Conservation (phyloP, 2,329 filamentous ascomycete genomes). For the Ophiosphaerella herpotricha region DNA sequence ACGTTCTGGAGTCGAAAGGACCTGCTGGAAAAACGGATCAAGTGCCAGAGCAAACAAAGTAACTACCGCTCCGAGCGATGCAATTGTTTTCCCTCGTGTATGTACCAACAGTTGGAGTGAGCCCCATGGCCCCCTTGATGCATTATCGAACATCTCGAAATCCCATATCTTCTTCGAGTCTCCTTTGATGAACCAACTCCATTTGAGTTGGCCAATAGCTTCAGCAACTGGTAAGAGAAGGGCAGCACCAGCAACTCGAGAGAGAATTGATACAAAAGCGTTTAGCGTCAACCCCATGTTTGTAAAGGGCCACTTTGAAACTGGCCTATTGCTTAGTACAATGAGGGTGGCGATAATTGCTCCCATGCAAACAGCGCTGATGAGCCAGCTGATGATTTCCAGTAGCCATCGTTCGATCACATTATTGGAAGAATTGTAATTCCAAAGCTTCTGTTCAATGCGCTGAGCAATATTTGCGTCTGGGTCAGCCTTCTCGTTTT, state of each 20-base stretch:
- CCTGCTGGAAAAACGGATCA: constrained; percentile 41
- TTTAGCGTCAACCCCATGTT: constrained; percentile 28
- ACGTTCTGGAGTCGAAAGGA: constrained; percentile 28
- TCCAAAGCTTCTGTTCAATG: constrained; percentile 23
- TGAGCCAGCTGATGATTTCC: constrained; percentile 29
- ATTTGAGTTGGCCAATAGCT: constrained; percentile 42
- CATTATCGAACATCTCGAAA: constrained; percentile 45
- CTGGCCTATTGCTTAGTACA: constrained; percentile 5
- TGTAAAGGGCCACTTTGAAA: constrained; percentile 13
- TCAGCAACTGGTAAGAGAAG: constrained; percentile 35
- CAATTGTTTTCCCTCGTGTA: constrained; percentile 25
- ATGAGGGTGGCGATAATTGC: constrained; percentile 21
- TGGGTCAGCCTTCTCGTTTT: constrained; percentile 1
- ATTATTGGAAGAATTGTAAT: constrained; percentile 20
- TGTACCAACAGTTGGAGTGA: constrained; percentile 18
- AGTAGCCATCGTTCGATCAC: constrained; percentile 31
- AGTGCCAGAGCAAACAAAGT: constrained; percentile 24
- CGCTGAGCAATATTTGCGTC: constrained; percentile 26
- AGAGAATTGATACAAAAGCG: constrained; percentile 32
- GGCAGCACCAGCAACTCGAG: constrained; percentile 34
- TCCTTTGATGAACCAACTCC: constrained; percentile 39
- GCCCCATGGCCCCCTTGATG: constrained; percentile 34
- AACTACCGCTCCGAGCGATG: constrained; percentile 28
- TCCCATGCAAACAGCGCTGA: constrained; percentile 33
- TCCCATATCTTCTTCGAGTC: constrained; percentile 39